Conservation (phyloP, 306 rosid species). For the Trifolium subterraneum region DNA sequence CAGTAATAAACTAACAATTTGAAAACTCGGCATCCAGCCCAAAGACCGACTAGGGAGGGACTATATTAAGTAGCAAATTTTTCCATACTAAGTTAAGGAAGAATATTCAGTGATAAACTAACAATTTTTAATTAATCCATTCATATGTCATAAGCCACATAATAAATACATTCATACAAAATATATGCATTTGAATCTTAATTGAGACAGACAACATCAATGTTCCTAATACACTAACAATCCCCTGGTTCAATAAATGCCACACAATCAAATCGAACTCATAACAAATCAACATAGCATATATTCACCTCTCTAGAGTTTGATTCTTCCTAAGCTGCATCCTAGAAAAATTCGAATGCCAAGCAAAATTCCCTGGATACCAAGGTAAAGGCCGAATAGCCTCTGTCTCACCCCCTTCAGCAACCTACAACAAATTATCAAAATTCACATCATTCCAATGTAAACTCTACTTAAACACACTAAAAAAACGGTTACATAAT, state of each 20-base stretch:
- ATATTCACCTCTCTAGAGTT: constrained; percentile 81
- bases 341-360: constrained; percentile 96
- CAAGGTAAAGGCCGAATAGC: constrained; percentile 91
- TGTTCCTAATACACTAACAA: background rate
- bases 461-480: background rate
- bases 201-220: background rate
- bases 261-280: constrained; percentile 2
- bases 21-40: too few relatives aligned
- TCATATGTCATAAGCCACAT: background rate
- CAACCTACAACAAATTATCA: constrained; percentile 54
- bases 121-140: background rate
- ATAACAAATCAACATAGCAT: constrained; percentile 29
- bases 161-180: background rate
- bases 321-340: constrained; percentile 98
- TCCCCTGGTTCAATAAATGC: background rate
- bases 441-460: constrained; percentile 13
- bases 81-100: background rate
- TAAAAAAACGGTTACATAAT: background rate
- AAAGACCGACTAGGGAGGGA: too few relatives aligned
- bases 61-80: background rate
- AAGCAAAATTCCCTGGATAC: constrained; percentile 94
- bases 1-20: too few relatives aligned
- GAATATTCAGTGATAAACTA: background rate
- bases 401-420: constrained; percentile 69
- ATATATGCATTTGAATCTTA: background rate